Percentiles rank a stretch among this genome's conserved stretches.
These are phyloP conservation scores for Cichorium intybus DNA, from an alignment of 140 eudicot genomes.

Conservation along the genomic window DNA sequence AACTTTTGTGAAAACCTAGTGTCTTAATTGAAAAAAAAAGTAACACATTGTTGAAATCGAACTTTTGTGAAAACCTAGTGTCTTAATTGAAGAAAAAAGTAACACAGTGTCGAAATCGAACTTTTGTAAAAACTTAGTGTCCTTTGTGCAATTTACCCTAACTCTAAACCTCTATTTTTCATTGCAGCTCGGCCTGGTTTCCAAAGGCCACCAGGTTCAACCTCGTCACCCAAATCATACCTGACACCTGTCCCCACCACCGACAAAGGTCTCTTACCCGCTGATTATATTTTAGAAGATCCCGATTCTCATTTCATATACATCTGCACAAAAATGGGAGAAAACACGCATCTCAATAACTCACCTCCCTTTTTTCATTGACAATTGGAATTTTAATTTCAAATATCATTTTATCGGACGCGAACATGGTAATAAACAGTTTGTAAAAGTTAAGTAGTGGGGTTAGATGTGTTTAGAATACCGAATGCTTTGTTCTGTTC, in stretches of 20 bases:
- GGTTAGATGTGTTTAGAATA: neutral
- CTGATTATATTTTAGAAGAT: constrained; percentile 83
- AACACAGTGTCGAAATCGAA: no score
- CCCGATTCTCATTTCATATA: constrained; percentile 88
- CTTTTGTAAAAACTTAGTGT: no score
- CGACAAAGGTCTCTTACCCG: constrained; percentile 65
- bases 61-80: no score
- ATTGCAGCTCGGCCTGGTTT: constrained; percentile 94
- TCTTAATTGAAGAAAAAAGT: no score
- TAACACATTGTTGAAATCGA: no score
- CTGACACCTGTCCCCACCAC: constrained; percentile 22
- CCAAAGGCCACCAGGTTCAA: constrained; percentile 40
- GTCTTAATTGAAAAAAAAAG: no score
- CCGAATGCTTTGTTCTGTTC: no score
- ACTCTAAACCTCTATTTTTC: neutral
- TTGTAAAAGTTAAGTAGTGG: neutral
- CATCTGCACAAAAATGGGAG: neutral
- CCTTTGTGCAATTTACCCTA: no score
- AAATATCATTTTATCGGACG: neutral
- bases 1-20: no score
- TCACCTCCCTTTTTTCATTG: neutral
- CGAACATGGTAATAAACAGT: no score
- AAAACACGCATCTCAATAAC: neutral
- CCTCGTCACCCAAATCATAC: neutral
- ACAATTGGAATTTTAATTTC: neutral